phyloP scores from a whole-genome alignment of 192 early-diverging fungal species.

The Gaertneriomyces sp. region DNA sequence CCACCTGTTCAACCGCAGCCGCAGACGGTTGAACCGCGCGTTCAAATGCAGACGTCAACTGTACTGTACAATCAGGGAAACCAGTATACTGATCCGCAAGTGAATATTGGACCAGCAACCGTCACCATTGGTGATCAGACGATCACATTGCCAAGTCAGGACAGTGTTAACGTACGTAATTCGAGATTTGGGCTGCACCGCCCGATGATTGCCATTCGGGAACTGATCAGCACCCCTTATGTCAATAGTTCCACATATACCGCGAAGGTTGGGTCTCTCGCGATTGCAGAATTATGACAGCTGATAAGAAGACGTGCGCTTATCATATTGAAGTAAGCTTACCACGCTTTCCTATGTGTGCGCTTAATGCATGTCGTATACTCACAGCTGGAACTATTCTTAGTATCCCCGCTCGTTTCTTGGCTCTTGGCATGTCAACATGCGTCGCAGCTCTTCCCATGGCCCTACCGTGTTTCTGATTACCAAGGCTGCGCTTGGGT shows the following conservation, averaged over 20 bases:
- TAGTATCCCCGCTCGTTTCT: conserved; percentile 17
- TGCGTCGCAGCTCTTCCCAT: conserved; percentile 19
- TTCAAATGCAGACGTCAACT: too few species aligned
- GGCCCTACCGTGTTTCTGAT: conserved; percentile 23
- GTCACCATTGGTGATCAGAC: too few species aligned
- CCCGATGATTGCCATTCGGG: too few species aligned
- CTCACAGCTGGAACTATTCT: not conserved
- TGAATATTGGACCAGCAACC: too few species aligned
- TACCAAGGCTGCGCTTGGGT: conserved; percentile 17
- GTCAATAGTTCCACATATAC: conserved; percentile 9
- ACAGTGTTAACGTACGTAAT: too few species aligned
- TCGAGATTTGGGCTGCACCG: too few species aligned
- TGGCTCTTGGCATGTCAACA: conserved; percentile 25
- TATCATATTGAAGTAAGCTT: conserved; percentile 23
- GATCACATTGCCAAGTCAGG: too few species aligned
- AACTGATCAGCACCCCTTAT: too few species aligned
- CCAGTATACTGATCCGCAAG: too few species aligned
- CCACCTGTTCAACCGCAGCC: too few species aligned
- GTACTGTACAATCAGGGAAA: too few species aligned
- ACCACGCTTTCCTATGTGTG: not conserved
- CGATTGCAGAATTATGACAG: conserved; percentile 17
- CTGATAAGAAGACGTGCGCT: conserved; percentile 16
- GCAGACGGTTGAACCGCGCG: too few species aligned
- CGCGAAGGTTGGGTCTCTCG: conserved; percentile 22
- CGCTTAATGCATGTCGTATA: not conserved